These are phyloP conservation scores for Zygosaccharomyces pseudobailii DNA, from an alignment of 1,139 yeast genomes.

Conservation along the genomic window DNA sequence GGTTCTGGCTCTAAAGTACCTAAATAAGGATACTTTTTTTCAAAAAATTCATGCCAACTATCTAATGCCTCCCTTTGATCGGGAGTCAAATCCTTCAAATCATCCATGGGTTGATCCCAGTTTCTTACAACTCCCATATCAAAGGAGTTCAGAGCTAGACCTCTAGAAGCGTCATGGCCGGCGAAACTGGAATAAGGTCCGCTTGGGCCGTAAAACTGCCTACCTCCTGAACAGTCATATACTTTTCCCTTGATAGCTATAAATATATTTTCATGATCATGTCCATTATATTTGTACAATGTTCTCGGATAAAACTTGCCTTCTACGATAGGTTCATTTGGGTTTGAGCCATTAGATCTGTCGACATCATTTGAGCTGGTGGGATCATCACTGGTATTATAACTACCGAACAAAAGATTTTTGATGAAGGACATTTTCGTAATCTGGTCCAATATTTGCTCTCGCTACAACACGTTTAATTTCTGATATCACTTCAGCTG, in stretches of 20 bases:
- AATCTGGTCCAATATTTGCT: no score
- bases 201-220: conserved; percentile 90
- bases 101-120: conserved; percentile 69
- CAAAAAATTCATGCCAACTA: conserved; percentile 84
- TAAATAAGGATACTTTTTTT: conserved; percentile 66
- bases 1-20: conserved; percentile 49
- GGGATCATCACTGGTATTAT: conserved; percentile 37
- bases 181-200: conserved; percentile 96
- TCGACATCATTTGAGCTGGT: conserved; percentile 28
- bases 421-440: conserved; percentile 37
- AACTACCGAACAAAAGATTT: conserved; percentile 38
- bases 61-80: conserved; percentile 67
- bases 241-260: conserved; percentile 83
- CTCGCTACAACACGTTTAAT: no score
- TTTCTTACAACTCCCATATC: conserved; percentile 57
- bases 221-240: conserved; percentile 77
- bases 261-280: conserved; percentile 68
- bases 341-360: conserved; percentile 3
- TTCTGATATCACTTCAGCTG: no score
- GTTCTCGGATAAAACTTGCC: conserved; percentile 78
- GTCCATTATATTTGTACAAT: conserved; percentile 73
- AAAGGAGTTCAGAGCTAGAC: conserved; percentile 85
- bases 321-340: conserved; percentile 59
- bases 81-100: conserved; percentile 52
- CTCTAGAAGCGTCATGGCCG: conserved; percentile 94